Evolutionary conservation across 1,284 basidiomycete genomes (phyloP).

Genomic region (Porogramme epimiltina): DNA sequence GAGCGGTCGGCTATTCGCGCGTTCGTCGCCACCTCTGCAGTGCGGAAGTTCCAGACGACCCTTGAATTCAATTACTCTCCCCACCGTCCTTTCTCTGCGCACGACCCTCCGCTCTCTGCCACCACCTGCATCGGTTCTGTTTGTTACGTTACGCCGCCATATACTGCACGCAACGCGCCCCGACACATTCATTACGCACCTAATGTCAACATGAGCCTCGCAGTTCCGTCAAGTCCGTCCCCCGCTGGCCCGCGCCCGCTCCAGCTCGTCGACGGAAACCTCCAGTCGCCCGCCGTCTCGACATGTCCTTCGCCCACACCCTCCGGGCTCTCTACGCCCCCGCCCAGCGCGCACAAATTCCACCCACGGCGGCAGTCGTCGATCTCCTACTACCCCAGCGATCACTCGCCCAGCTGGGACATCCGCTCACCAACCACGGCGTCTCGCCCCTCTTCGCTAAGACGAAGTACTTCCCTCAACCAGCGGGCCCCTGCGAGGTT

Average conservation of each 20-base stretch:
- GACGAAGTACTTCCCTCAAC: constrained; percentile 28
- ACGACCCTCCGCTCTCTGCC: background rate
- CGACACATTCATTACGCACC: constrained; percentile 4
- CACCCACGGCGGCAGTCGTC: constrained; percentile 56
- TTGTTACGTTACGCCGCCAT: constrained; percentile 6
- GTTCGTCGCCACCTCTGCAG: background rate
- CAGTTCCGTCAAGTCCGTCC: constrained; percentile 21
- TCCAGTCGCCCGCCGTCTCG: constrained; percentile 17
- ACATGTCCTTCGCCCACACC: constrained; percentile 24
- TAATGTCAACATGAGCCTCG: constrained; percentile 19
- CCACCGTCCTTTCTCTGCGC: background rate
- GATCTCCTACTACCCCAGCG: constrained; percentile 57
- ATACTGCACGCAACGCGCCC: constrained; percentile 5
- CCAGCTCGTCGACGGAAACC: constrained; percentile 34
- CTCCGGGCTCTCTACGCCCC: constrained; percentile 26
- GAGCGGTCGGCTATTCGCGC: background rate
- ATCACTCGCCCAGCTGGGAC: constrained; percentile 32
- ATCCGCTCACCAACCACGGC: constrained; percentile 29
- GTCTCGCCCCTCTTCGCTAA: constrained; percentile 16
- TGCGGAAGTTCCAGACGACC: background rate
- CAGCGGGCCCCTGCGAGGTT: constrained; percentile 10
- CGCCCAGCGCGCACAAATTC: constrained; percentile 23
- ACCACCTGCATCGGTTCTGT: background rate
- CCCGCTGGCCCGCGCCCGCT: constrained; percentile 28
- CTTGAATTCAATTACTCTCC: background rate